These are phyloP conservation scores for Stagonosporopsis rhizophila DNA, from an alignment of 2,329 filamentous ascomycete genomes.

Conservation along the genomic window DNA sequence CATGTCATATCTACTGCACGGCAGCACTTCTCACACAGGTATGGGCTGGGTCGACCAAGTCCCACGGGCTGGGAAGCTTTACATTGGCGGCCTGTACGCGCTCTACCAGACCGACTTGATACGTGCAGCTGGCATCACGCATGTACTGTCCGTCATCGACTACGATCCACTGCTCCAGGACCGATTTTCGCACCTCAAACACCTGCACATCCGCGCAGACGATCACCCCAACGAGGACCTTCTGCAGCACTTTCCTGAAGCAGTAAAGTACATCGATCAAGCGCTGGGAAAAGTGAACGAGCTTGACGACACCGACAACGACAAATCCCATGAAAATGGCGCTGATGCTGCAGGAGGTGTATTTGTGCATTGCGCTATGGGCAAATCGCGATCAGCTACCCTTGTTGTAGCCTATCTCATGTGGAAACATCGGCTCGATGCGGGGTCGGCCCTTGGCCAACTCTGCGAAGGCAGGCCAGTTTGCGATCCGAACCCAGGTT, in stretches of 20 bases:
- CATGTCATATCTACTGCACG: conserved; percentile 45
- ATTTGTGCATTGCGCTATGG: conserved; percentile 48
- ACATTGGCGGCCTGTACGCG: conserved; percentile 53
- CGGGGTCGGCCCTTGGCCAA: conserved; percentile 32
- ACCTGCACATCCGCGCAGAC: conserved; percentile 42
- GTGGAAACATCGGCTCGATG: conserved; percentile 33
- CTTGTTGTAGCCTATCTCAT: conserved; percentile 45
- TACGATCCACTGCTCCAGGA: conserved; percentile 40
- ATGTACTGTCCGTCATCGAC: conserved; percentile 44
- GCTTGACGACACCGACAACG: not conserved
- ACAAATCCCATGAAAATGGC: not conserved
- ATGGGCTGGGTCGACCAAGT: conserved; percentile 52
- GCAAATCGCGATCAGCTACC: conserved; percentile 43
- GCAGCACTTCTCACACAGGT: conserved; percentile 36
- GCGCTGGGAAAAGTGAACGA: conserved; percentile 20
- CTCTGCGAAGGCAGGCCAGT: conserved; percentile 44
- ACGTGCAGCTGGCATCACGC: conserved; percentile 39
- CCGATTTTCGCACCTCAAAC: conserved; percentile 36
- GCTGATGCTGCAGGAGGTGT: conserved; percentile 24
- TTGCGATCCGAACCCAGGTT: conserved; percentile 45
- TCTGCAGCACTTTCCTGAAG: conserved; percentile 33
- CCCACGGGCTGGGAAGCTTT: conserved; percentile 44
- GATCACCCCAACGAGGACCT: conserved; percentile 44
- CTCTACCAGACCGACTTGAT: conserved; percentile 51
- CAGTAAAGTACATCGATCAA: conserved; percentile 33